Evolutionary conservation across 108 stramenopile species (phyloP).

Genomic region (Skeletonema menzelii): DNA sequence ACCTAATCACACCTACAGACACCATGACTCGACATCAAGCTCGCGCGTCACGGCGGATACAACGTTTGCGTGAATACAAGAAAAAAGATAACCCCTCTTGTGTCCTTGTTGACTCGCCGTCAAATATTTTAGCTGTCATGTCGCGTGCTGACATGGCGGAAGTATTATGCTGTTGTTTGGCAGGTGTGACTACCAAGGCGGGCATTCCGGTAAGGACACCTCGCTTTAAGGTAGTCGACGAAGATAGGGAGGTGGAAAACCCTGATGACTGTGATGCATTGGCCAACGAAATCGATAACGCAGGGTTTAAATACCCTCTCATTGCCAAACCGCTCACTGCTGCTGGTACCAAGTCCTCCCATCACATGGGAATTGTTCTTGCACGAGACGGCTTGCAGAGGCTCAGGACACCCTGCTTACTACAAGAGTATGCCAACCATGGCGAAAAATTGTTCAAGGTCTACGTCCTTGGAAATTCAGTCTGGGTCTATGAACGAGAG

Average conservation of each 20-base stretch:
- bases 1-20: neutral
- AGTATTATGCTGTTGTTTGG: conserved; percentile 56
- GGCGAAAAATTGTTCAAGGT: conserved; percentile 81
- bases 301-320: conserved; percentile 59
- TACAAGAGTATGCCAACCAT: conserved; percentile 89
- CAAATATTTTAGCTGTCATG: conserved; percentile 73
- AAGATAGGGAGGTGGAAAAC: conserved; percentile 8
- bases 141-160: conserved; percentile 73
- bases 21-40: conserved; percentile 31
- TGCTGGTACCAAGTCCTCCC: conserved; percentile 80
- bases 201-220: conserved; percentile 76
- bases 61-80: conserved; percentile 67
- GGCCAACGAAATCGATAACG: conserved; percentile 38
- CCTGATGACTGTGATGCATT: conserved; percentile 5
- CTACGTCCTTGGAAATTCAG: conserved; percentile 82
- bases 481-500: conserved; percentile 73
- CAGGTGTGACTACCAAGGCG: conserved; percentile 47
- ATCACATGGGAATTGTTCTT: conserved; percentile 79
- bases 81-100: conserved; percentile 57
- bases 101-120: conserved; percentile 77
- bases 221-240: conserved; percentile 56
- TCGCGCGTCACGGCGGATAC: conserved; percentile 60
- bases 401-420: conserved; percentile 49
- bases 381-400: conserved; percentile 50
- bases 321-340: conserved; percentile 87